Conservation (phyloP, 164 flowering plant genomes). For the Cinnamomum chago region DNA sequence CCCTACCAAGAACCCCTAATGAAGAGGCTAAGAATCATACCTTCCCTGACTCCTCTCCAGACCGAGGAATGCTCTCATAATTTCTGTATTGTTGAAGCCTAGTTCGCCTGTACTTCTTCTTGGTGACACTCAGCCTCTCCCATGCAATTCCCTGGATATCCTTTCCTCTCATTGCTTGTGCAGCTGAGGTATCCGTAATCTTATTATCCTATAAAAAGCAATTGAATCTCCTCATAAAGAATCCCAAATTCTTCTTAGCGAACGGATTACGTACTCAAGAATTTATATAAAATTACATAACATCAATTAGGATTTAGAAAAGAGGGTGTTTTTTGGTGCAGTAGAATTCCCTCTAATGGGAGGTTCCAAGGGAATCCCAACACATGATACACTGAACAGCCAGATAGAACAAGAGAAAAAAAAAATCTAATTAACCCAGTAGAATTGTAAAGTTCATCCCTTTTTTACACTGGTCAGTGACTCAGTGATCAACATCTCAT, state of each 20-base stretch:
- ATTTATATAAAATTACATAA: background rate
- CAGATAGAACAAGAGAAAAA: background rate
- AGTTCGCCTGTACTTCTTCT: constrained; percentile 51
- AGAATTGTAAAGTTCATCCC: background rate
- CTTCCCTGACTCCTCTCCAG: constrained; percentile 53
- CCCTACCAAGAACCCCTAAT: too few relatives aligned
- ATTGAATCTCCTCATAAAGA: background rate
- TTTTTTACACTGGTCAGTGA: background rate
- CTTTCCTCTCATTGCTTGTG: constrained; percentile 58
- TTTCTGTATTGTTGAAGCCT: constrained; percentile 66
- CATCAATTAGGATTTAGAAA: background rate
- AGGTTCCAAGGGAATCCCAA: background rate
- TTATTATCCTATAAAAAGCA: constrained; percentile 37
- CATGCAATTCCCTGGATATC: constrained; percentile 81
- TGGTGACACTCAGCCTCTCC: constrained; percentile 54
- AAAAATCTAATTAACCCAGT: background rate
- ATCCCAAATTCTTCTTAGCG: background rate
- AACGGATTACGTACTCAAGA: background rate
- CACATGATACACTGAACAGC: background rate
- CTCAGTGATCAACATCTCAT: background rate
- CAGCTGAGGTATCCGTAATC: constrained; percentile 63
- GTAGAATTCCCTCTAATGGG: background rate
- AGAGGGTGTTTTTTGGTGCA: background rate
- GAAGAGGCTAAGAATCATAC: constrained; percentile 16
- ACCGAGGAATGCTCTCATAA: constrained; percentile 51